Evolutionary conservation across 1,284 basidiomycete genomes (phyloP), one percentile per base, ranked within the genome.

Genomic region (Cryptococcus sp.): DNA sequence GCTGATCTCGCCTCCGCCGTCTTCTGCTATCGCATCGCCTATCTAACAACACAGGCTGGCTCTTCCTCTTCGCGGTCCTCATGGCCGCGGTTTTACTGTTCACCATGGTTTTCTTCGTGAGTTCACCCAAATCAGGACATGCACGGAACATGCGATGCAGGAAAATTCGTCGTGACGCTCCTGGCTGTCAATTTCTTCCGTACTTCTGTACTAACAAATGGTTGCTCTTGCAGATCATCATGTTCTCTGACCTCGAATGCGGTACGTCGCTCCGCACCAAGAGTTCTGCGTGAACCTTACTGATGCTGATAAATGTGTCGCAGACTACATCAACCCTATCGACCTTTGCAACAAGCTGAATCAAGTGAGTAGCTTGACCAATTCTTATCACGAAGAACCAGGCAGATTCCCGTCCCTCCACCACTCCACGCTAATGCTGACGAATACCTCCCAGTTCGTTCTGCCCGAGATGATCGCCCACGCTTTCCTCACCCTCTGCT

Each of bases 341-440:
- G 95, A 99, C 81, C 88, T 99, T 41, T 99, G 96, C 83, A 98
- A 98, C 83, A 98, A 98, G 83, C 88, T 99, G 73, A 99, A 99
- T 80, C 91, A 95, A 81, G 95, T 96, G 65, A 56, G 79, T 74
- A 42, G 15, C 11, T n/a, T 11, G n/a, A 19, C 22, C 22, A 3
- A 11, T 45, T 22, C 42, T 8, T 8, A n/a, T n/a, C 11, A 19
- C 42, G 13, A 11, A 45, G 8, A 15, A 8, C 22, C 42, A n/a
- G 31, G 31, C 13, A 35, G 8, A 8, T 5, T 35, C 3, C 31
- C 7, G 31, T 35, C 31, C 2, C 31, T 5, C 31, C 31, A 3
- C 3, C 25, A 25, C 3, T 31, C 27, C 13, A n/a, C 35, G 23
- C n/a, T 11, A n/a, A 20, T 22, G 20, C 47, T 56, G 6, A 47